Conservation (phyloP, 2,329 filamentous ascomycete genomes). For the Xylariaceae sp. region DNA sequence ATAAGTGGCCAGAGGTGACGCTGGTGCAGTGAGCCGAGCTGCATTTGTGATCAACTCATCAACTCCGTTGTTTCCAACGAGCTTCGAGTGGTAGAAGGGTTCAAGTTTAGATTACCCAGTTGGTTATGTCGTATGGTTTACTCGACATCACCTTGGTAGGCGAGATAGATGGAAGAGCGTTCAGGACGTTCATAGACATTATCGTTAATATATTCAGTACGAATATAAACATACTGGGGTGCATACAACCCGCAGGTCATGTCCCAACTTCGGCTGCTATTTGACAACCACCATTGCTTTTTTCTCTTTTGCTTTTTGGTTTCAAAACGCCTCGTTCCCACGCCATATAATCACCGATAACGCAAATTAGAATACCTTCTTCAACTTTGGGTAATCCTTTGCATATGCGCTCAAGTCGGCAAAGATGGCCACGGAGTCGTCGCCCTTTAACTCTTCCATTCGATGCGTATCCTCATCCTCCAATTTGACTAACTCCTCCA, state of each 20-base stretch:
- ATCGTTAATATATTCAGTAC: too few species aligned
- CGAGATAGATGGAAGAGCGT: too few species aligned
- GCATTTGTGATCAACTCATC: not conserved
- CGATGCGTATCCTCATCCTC: constrained; percentile 69
- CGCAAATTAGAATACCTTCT: constrained; percentile 47
- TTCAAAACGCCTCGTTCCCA: not conserved
- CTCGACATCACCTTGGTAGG: too few species aligned
- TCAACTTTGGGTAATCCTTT: constrained; percentile 59
- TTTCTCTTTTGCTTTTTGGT: not conserved
- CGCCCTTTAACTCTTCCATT: constrained; percentile 47
- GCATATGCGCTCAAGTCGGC: constrained; percentile 42
- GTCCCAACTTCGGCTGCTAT: too few species aligned
- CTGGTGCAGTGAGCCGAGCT: constrained; percentile 1
- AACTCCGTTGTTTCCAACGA: not conserved
- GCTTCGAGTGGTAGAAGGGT: not conserved
- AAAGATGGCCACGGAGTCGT: constrained; percentile 44
- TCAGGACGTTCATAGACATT: too few species aligned
- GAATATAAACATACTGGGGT: too few species aligned
- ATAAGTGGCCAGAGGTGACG: constrained; percentile 16
- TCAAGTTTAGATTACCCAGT: not conserved
- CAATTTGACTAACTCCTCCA: constrained; percentile 68
- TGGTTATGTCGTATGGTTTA: too few species aligned
- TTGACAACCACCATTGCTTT: not conserved
- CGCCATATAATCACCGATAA: not conserved
- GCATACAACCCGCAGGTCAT: too few species aligned